A percentile compares a stretch with the other conserved stretches of the same genome.
Conservation (phyloP, 2,329 filamentous ascomycete species). For the Akanthomyces lecanii region DNA sequence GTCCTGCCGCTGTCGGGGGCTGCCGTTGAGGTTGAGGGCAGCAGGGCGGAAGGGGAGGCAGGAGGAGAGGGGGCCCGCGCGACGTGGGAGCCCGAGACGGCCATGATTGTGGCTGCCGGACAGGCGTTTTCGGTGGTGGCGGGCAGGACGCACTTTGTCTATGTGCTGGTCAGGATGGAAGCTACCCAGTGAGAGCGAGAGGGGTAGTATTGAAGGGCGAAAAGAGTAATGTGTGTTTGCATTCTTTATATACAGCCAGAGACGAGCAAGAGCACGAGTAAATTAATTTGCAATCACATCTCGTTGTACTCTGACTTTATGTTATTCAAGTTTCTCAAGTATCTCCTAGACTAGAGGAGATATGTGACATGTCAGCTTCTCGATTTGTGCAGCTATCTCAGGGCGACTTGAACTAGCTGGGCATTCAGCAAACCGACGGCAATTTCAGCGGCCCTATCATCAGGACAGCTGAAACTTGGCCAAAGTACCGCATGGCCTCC, state of each 20-base stretch:
- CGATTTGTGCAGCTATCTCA: too few relatives aligned
- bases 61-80: background rate
- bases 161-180: background rate
- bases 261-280: background rate
- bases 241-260: background rate
- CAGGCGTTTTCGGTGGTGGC: background rate
- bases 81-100: background rate
- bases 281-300: background rate
- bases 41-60: background rate
- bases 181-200: background rate
- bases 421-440: too few relatives aligned
- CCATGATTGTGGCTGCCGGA: background rate
- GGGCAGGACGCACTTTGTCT: slow-evolving; percentile 9
- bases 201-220: background rate
- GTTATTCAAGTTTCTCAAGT: too few relatives aligned
- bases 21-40: background rate
- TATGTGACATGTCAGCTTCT: too few relatives aligned
- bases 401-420: too few relatives aligned
- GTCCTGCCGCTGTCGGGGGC: background rate
- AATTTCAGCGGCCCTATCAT: too few relatives aligned
- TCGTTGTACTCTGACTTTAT: background rate
- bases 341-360: too few relatives aligned
- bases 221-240: background rate
- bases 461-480: too few relatives aligned
- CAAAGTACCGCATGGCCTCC: too few relatives aligned